These are phyloP conservation scores for Aegilops speltoides DNA, from an alignment of 176 grass and related monocot species.

Conservation along the genomic window DNA sequence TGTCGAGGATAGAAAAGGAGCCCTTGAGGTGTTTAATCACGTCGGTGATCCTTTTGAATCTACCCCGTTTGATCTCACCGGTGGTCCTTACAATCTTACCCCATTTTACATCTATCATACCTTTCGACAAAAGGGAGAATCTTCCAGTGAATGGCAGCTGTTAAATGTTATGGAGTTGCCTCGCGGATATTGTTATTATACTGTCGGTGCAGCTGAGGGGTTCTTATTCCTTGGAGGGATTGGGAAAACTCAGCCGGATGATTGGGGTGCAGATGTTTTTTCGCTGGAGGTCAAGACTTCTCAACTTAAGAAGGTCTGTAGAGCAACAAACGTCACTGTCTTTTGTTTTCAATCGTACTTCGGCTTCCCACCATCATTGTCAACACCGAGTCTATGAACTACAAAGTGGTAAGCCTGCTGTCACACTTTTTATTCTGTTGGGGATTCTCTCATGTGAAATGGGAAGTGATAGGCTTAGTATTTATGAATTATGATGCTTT, in stretches of 20 bases:
- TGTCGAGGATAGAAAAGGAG: neutral
- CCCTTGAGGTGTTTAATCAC: neutral
- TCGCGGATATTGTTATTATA: neutral
- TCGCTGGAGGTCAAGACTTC: neutral
- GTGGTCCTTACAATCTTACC: neutral
- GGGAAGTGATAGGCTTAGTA: neutral
- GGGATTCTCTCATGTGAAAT: neutral
- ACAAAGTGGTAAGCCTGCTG: neutral
- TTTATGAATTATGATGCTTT: neutral
- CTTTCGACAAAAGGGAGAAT: neutral
- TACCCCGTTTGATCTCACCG: neutral
- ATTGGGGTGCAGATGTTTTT: neutral
- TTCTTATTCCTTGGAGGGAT: constrained; percentile 4
- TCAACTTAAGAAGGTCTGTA: constrained; percentile 1
- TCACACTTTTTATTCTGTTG: neutral
- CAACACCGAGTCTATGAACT: constrained; percentile 4
- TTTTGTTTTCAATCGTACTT: neutral
- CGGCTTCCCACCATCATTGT: neutral
- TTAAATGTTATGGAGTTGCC: constrained; percentile 5
- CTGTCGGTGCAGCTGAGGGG: neutral
- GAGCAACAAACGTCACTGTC: too few relatives aligned
- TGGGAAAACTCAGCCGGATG: neutral
- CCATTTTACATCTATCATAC: neutral
- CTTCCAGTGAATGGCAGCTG: neutral
- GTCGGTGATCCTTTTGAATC: neutral